Evolutionary conservation across 2,329 filamentous ascomycete genomes (phyloP), one percentile per base, ranked within the genome.

Genomic region (Fusarium nematophilum): DNA sequence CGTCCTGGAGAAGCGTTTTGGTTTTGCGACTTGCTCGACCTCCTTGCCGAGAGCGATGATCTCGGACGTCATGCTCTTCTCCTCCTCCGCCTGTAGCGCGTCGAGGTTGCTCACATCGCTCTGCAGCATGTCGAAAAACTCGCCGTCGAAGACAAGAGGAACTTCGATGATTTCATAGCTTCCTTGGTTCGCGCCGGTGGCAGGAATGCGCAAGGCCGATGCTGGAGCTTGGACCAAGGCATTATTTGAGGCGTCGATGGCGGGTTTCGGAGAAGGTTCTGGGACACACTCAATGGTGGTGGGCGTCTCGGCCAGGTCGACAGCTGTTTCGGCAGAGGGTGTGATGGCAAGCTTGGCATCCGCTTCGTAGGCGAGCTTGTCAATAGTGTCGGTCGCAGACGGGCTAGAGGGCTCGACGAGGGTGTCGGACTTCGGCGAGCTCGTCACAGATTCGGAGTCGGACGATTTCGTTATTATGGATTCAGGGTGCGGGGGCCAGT

Each of bases 91-190:
- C 60, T 93, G 90, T 4, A 96, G 78, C 0, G 79, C 78, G 61
- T 91, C 90, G 3, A 96, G 79, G 37, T 85, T 84, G 17, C 82
- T 83, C 13, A 96, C 83, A 70, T 94, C 90, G 36, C 80, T 84
- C 67, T 90, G 87, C 7, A 96, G 82, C 33, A 90, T 85, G 23
- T 86, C 83, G 73, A 96, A 96, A 74, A 96, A 96, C 70, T 93
- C 86, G 15, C 83, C 82, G 68, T 95, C 92, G 18, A 91, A 91
- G 2, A 86, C 86, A 3, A 96, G 78, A 14, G 91, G 90, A 6
- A 96, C 84, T 71, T 93, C 88, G n/a, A 96, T 73, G 9, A 66
- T 74, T 55, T 77, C 72, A 40, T 71, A 71, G 6, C 31, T 57
- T 25, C 61, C 62, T 4, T 59, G 26, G 11, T 34, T 44, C 15